These are phyloP conservation scores for Chlamydomonas sp. DNA, from an alignment of 139 green algal genomes.

Conservation along the genomic window DNA sequence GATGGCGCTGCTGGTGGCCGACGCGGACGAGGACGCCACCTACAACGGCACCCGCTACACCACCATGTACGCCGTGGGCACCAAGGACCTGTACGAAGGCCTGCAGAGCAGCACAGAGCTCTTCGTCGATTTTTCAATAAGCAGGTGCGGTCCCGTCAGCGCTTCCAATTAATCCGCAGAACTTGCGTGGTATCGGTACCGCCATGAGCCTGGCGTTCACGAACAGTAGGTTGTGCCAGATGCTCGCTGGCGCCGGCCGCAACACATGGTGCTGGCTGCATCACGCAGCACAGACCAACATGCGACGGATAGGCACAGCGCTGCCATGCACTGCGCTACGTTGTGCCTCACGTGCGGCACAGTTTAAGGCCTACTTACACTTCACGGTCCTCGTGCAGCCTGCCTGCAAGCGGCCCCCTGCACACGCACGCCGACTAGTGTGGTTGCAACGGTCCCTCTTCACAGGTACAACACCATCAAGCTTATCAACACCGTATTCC, in stretches of 20 bases:
- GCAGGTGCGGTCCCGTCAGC: neutral
- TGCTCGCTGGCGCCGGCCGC: neutral
- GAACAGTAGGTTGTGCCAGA: neutral
- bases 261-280: neutral
- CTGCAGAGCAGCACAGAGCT: neutral
- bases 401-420: neutral
- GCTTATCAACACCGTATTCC: neutral
- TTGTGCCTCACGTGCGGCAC: neutral
- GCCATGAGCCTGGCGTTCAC: neutral
- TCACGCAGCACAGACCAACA: neutral
- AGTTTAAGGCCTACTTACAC: neutral
- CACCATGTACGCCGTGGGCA: constrained; percentile 11
- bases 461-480: neutral
- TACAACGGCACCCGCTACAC: constrained; percentile 38
- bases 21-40: neutral
- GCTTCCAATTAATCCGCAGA: neutral
- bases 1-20: constrained; percentile 21
- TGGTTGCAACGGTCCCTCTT: neutral
- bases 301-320: neutral
- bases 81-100: constrained; percentile 8
- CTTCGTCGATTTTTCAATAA: neutral
- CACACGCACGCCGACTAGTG: neutral
- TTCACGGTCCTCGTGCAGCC: neutral
- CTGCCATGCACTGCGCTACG: neutral
- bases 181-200: neutral